Evolutionary conservation across 192 early-diverging fungal genomes (phyloP).

Genomic region (Endogone sp.): DNA sequence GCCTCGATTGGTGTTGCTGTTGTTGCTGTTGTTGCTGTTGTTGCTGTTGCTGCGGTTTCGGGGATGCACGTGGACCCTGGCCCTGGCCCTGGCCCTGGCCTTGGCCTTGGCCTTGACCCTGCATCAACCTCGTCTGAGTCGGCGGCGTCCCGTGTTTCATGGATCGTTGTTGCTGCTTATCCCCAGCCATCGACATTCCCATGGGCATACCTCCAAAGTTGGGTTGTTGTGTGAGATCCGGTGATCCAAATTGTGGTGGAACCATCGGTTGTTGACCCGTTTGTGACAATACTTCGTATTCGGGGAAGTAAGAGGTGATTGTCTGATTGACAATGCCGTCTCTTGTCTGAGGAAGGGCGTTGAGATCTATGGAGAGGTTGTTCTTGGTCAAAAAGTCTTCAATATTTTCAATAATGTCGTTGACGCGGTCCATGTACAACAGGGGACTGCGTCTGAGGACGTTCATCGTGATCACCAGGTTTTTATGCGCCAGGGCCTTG

Average conservation of each 20-base stretch:
- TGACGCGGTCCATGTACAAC: conserved; percentile 32
- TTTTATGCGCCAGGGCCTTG: conserved; percentile 25
- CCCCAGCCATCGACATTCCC: conserved; percentile 1
- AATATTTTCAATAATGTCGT: conserved; percentile 35
- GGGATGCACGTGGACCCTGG: background rate
- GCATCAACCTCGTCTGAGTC: conserved; percentile 4
- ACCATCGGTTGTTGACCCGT: background rate
- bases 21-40: conserved; percentile 4
- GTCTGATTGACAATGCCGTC: conserved; percentile 31
- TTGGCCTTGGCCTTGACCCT: no score
- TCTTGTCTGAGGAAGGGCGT: conserved; percentile 20
- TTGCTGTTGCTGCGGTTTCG: conserved; percentile 2
- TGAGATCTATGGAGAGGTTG: conserved; percentile 18
- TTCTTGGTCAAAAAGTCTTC: conserved; percentile 31
- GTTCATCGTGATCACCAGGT: conserved; percentile 29
- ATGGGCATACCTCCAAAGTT: conserved; percentile 3
- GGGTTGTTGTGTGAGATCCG: conserved; percentile 2
- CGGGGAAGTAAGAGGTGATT: conserved; percentile 24
- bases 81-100: no score
- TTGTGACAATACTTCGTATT: conserved; percentile 6
- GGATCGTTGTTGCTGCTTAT: background rate
- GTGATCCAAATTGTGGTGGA: background rate
- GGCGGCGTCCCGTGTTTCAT: conserved; percentile 2
- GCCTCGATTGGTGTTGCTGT: conserved; percentile 1
- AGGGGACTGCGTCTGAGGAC: conserved; percentile 27